These are phyloP conservation scores for Candida vaughaniae DNA, from an alignment of 805 yeast species.

Conservation along the genomic window DNA sequence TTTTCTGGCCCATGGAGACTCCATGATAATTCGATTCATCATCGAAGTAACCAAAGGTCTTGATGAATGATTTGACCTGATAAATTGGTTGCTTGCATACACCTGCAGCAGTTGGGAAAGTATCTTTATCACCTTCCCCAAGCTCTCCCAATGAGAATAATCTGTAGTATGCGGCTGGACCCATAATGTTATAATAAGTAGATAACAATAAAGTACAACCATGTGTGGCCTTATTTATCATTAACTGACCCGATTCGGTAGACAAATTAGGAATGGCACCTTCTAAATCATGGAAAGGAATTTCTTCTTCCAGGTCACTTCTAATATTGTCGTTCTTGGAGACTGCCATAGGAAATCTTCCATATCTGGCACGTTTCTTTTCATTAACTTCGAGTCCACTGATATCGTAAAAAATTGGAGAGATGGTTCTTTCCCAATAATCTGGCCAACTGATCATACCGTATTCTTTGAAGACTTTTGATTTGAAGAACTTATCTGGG, in stretches of 20 bases:
- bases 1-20: constrained; percentile 34
- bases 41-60: constrained; percentile 29
- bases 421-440: constrained; percentile 37
- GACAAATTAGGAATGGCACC: constrained; percentile 70
- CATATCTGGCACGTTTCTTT: constrained; percentile 22
- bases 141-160: constrained; percentile 54
- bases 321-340: constrained; percentile 6
- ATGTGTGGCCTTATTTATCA: constrained; percentile 57
- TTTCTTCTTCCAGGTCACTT: constrained; percentile 13
- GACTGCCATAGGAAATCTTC: constrained; percentile 23
- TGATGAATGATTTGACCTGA: constrained; percentile 41
- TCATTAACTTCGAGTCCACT: constrained; percentile 31
- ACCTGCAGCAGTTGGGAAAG: constrained; percentile 34
- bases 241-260: constrained; percentile 67
- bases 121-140: constrained; percentile 40
- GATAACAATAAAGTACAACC: constrained; percentile 56
- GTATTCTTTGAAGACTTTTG: constrained; percentile 23
- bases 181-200: constrained; percentile 63
- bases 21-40: constrained; percentile 25
- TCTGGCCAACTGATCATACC: constrained; percentile 46
- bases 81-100: constrained; percentile 35
- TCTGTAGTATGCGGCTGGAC: constrained; percentile 58
- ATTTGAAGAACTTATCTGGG: constrained; percentile 29
- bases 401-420: constrained; percentile 34
- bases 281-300: constrained; percentile 61